Percentiles rank a stretch among this genome's conserved stretches.
Conservation (phyloP, 1,284 basidiomycete genomes). For the Wallemia mellicola region DNA sequence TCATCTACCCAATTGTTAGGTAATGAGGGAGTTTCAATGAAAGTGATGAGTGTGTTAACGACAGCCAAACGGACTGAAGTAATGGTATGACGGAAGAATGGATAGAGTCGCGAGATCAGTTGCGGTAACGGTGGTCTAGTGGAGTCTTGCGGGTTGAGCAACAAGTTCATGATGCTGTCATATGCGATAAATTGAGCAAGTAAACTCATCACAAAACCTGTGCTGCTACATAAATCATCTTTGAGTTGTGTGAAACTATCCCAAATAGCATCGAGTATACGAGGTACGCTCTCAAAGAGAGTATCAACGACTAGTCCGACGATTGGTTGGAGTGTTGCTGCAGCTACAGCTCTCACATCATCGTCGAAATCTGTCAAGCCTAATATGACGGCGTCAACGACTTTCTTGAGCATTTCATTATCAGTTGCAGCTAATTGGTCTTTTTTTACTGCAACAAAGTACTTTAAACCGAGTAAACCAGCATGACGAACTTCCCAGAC, state of each 20-base stretch:
- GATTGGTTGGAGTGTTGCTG: constrained; percentile 65
- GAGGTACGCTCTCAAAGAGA: constrained; percentile 38
- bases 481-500: constrained; percentile 96
- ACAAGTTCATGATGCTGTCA: constrained; percentile 42
- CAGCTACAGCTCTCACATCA: constrained; percentile 85
- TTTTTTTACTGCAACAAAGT: constrained; percentile 73
- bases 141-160: constrained; percentile 40
- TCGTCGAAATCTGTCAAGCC: constrained; percentile 77
- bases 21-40: constrained; percentile 46
- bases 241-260: constrained; percentile 70
- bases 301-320: constrained; percentile 45
- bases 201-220: constrained; percentile 90
- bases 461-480: constrained; percentile 82
- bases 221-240: constrained; percentile 87
- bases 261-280: constrained; percentile 65
- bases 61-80: constrained; percentile 74
- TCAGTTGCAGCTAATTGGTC: constrained; percentile 33
- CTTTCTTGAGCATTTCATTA: constrained; percentile 24
- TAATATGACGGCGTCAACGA: constrained; percentile 59
- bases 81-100: constrained; percentile 95
- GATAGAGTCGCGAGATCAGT: constrained; percentile 65
- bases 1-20: constrained; percentile 48
- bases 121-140: constrained; percentile 39
- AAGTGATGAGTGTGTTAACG: constrained; percentile 59
- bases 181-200: constrained; percentile 55